These are phyloP conservation scores for Ehretia macrophylla DNA, from an alignment of 257 asterid species.

Conservation along the genomic window DNA sequence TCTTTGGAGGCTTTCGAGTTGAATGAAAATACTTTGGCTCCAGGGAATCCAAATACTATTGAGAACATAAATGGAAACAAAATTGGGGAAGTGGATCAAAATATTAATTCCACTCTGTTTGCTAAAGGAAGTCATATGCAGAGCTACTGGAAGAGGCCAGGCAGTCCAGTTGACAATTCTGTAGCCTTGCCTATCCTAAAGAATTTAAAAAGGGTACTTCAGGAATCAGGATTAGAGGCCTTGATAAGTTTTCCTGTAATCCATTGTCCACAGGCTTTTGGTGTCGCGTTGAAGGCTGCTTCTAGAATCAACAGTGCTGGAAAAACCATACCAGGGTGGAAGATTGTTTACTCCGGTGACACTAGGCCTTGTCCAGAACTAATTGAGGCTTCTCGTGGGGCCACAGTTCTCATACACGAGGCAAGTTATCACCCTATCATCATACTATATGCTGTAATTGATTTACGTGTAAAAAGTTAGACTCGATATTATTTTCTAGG, in stretches of 20 bases:
- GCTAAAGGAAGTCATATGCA: conserved; percentile 68
- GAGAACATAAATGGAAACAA: conserved; percentile 19
- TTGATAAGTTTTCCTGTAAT: conserved; percentile 76
- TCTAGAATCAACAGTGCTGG: conserved; percentile 47
- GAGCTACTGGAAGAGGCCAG: conserved; percentile 59
- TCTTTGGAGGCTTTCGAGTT: conserved; percentile 41
- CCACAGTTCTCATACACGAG: conserved; percentile 90
- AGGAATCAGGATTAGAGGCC: conserved; percentile 64
- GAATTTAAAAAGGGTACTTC: conserved; percentile 41
- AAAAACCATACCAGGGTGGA: conserved; percentile 84
- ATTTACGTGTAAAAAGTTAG: too few relatives aligned
- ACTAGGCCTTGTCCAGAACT: conserved; percentile 94
- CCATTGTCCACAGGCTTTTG: conserved; percentile 88
- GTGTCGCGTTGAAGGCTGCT: conserved; percentile 60
- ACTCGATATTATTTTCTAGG: too few relatives aligned
- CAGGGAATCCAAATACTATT: conserved; percentile 1
- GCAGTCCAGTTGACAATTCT: conserved; percentile 37
- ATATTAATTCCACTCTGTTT: conserved; percentile 37
- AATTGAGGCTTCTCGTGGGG: conserved; percentile 64
- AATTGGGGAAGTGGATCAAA: conserved; percentile 11
- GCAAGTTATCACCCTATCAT: conserved; percentile 20
- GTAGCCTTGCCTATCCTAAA: conserved; percentile 36
- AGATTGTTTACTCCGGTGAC: conserved; percentile 93
- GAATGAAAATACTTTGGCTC: conserved; percentile 15
- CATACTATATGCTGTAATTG: neutral